These are phyloP conservation scores for Leccinum olivaceopallidum DNA, from an alignment of 768 basidiomycete genomes.

Conservation along the genomic window DNA sequence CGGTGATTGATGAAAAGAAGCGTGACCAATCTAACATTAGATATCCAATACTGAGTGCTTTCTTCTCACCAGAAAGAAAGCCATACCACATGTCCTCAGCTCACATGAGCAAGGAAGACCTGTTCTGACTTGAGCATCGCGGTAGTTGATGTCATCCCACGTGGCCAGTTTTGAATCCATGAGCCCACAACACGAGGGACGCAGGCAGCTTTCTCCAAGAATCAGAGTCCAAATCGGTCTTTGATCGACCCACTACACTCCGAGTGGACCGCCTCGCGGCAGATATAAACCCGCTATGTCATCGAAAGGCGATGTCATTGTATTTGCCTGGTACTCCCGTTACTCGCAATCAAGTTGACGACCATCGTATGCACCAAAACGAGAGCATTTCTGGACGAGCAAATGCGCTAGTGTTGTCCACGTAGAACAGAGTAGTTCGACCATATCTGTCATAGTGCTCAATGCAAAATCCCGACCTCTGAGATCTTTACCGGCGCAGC, in stretches of 20 bases:
- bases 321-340: too few species aligned
- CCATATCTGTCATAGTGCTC: neutral
- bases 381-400: neutral
- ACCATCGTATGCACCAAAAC: neutral
- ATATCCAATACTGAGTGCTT: neutral
- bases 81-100: constrained; percentile 16
- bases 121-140: constrained; percentile 10
- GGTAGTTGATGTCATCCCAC: neutral
- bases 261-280: neutral
- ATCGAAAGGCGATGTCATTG: neutral
- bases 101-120: constrained; percentile 1
- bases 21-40: constrained; percentile 14
- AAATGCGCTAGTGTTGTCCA: too few species aligned
- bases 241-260: neutral
- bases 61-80: neutral
- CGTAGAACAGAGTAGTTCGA: neutral
- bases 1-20: constrained; percentile 3
- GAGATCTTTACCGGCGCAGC: neutral
- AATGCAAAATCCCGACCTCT: neutral
- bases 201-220: neutral
- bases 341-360: too few species aligned
- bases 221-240: neutral
- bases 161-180: constrained; percentile 1
- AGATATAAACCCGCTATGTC: neutral
- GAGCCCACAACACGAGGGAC: constrained; percentile 2